phyloP scores from a whole-genome alignment of 2,329 filamentous ascomycete genomes.

The Myrmaecium sp. region DNA sequence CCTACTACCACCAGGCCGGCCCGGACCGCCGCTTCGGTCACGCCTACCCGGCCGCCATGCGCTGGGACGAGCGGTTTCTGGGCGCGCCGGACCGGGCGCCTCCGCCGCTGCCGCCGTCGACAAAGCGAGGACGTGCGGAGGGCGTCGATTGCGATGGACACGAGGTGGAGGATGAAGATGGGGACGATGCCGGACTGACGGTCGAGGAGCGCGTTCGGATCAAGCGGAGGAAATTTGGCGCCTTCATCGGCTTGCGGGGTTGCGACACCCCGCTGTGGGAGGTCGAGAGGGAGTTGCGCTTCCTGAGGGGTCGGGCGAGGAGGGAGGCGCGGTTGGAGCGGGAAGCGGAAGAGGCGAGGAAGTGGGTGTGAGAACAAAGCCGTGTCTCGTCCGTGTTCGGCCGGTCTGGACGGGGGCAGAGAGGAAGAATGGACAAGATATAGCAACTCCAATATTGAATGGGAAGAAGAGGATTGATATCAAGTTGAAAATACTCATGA shows the following conservation, averaged over 20 bases:
- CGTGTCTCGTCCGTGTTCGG: no score
- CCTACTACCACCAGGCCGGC: conserved; percentile 56
- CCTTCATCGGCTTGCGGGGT: conserved; percentile 55
- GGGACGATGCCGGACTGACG: conserved; percentile 14
- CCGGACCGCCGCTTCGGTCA: conserved; percentile 36
- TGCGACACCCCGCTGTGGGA: conserved; percentile 37
- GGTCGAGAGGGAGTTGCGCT: conserved; percentile 13
- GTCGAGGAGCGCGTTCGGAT: conserved; percentile 24
- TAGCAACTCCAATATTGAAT: no score
- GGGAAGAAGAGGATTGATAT: no score
- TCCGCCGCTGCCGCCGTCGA: conserved; percentile 6
- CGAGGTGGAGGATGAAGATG: conserved; percentile 4
- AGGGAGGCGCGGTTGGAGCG: neutral
- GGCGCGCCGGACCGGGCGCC: no score
- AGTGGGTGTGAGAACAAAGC: no score
- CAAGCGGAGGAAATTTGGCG: conserved; percentile 55
- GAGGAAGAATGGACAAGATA: no score
- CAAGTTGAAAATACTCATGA: no score
- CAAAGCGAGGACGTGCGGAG: conserved; percentile 22
- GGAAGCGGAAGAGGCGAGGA: neutral
- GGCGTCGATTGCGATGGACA: conserved; percentile 2
- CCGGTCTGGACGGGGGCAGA: no score
- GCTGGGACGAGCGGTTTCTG: conserved; percentile 35
- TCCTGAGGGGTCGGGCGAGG: no score
- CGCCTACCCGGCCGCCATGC: conserved; percentile 55